Base-by-base conservation (phyloP, 1,139 yeast species). In the Saccharomyces uvarum region DNA sequence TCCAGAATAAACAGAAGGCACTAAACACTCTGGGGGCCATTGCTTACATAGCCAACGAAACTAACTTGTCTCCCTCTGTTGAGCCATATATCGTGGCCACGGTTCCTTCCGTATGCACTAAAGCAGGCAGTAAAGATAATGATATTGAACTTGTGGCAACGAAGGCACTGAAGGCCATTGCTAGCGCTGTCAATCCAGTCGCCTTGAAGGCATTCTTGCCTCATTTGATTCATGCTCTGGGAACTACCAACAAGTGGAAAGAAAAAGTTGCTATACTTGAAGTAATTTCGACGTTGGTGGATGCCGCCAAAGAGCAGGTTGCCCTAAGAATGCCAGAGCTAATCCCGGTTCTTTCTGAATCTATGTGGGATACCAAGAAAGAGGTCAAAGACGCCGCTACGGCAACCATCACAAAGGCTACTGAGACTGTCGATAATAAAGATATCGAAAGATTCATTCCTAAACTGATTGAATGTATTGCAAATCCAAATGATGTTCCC, bases 341-440 rank as follows among this genome's bases (percentile, higher is more conserved):
- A 76, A 90, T 91, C 71, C 98, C 99, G 75, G 93, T 87, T 64
- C 82, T 91, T 71, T 91, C 98, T 66, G 98, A 93, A 81, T 87
- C 97, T 69, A 91, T 91, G 98, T 91, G 99, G 99, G 98, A 91
- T 77, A 93, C 99, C 79, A 93, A 93, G 84, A 82, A 82, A 77
- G 98, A 93, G 74, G 97, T 91, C 74, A 91, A 91, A 86, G 86
- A 83, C 70, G 95, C 93, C 72, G 97, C 99, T 65, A 87, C 95
- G 70, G 84, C 83, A 70, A 89, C 97, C 75, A 89, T 93, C 83
- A 82, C 90, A 77, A 88, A 88, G 78, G 85, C 96, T 67, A 91
- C 98, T 70, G 95, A 90, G 76, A 89, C 97, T 72, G 90, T 91
- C 70, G 95, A 91, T 77, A 91, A 91, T 89, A 91, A 91, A 86